Conservation (phyloP, 345 rosid species). For the Ceriops decandra region DNA sequence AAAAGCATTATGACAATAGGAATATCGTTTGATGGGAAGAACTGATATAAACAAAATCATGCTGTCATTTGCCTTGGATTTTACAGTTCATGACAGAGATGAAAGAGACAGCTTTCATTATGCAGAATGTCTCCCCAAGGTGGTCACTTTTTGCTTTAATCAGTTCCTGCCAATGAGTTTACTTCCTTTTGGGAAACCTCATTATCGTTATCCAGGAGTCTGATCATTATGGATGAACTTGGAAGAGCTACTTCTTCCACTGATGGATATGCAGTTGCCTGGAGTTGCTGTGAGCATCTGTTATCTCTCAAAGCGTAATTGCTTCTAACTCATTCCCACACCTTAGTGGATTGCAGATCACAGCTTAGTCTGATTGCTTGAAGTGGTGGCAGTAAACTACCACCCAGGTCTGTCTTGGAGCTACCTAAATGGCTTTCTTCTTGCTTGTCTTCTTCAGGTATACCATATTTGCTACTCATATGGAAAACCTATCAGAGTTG, state of each 20-base stretch:
- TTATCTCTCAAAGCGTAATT: constrained; percentile 74
- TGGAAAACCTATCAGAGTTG: constrained; percentile 76
- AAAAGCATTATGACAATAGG: neutral
- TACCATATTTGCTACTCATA: constrained; percentile 81
- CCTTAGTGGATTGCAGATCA: neutral
- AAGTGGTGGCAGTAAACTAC: neutral
- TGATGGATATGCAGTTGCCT: constrained; percentile 89
- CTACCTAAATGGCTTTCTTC: neutral
- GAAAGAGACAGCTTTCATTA: constrained; percentile 94
- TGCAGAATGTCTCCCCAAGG: constrained; percentile 90
- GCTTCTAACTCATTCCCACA: constrained; percentile 4
- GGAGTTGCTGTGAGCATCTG: constrained; percentile 97
- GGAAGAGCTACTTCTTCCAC: constrained; percentile 98
- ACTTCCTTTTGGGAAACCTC: neutral
- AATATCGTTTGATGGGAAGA: neutral
- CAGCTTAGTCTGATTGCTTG: no score
- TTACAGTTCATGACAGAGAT: constrained; percentile 97
- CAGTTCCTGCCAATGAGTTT: neutral
- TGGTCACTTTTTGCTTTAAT: constrained; percentile 16
- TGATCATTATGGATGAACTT: constrained; percentile 91
- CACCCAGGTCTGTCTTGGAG: no score
- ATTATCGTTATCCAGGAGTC: constrained; percentile 49
- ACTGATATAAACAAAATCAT: neutral
- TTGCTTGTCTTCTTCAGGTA: constrained; percentile 49
- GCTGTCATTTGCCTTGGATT: constrained; percentile 9